Conservation (phyloP, 768 basidiomycete genomes). For the Naganishia vaughanmartiniae region DNA sequence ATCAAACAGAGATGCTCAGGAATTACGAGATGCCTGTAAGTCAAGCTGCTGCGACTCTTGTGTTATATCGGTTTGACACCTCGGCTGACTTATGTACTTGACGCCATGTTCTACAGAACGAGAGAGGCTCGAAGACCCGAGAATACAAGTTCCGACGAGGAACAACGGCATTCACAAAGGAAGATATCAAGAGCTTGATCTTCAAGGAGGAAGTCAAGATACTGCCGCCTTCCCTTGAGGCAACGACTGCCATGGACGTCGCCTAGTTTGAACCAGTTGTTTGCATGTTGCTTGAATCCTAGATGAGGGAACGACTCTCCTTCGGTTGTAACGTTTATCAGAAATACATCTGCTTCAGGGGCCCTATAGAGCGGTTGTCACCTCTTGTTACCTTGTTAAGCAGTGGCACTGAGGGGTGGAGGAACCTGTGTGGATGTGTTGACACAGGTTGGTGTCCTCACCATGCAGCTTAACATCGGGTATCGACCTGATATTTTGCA, state of each 20-base stretch:
- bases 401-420: too few species aligned
- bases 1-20: slow-evolving; percentile 83
- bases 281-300: background rate
- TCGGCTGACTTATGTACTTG: background rate
- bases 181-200: slow-evolving; percentile 69
- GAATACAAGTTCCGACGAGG: slow-evolving; percentile 68
- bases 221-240: slow-evolving; percentile 9
- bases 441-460: too few species aligned
- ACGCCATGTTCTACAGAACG: slow-evolving; percentile 41
- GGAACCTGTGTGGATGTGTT: too few species aligned
- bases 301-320: background rate
- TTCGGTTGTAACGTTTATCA: background rate
- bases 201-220: slow-evolving; percentile 65
- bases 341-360: background rate
- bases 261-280: slow-evolving; percentile 13
- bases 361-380: background rate
- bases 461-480: too few species aligned
- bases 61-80: background rate
- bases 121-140: slow-evolving; percentile 50
- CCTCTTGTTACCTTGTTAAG: too few species aligned
- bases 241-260: slow-evolving; percentile 32
- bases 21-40: slow-evolving; percentile 79
- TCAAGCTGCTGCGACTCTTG: slow-evolving; percentile 19
- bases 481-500: too few species aligned
- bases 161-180: slow-evolving; percentile 84